phyloP scores from a whole-genome alignment of 169 alveolate genomes.

The Plasmodium gonderi region DNA sequence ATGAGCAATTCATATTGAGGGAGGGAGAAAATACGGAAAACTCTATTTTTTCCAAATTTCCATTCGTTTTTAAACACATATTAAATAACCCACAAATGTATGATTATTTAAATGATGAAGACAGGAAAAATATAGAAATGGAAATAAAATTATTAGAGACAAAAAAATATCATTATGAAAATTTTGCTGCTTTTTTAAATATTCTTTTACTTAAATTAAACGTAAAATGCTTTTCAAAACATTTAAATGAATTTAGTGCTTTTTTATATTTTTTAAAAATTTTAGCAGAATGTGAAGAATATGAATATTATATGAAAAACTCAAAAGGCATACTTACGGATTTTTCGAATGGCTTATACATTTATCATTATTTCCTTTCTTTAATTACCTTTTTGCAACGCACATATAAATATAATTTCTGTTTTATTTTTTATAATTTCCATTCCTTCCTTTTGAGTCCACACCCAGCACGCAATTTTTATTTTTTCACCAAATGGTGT shows the following conservation, averaged over 20 bases:
- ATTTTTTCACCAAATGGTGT: slow-evolving; percentile 13
- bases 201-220: slow-evolving; percentile 25
- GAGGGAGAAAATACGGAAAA: background rate
- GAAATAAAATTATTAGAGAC: background rate
- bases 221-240: background rate
- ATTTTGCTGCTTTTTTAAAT: slow-evolving; percentile 3
- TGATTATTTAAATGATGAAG: slow-evolving; percentile 39
- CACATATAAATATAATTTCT: slow-evolving; percentile 26
- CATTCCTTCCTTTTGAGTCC: slow-evolving; percentile 16
- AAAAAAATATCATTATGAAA: background rate
- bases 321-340: background rate
- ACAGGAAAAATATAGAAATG: background rate
- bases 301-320: slow-evolving; percentile 6
- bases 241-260: slow-evolving; percentile 33
- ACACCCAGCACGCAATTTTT: slow-evolving; percentile 35
- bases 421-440: slow-evolving; percentile 24
- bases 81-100: slow-evolving; percentile 11
- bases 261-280: slow-evolving; percentile 56
- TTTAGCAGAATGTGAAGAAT: slow-evolving; percentile 37
- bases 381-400: background rate
- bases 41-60: background rate
- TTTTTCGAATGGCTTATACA: slow-evolving; percentile 14
- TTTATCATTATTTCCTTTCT: slow-evolving; percentile 10
- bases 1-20: background rate
- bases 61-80: slow-evolving; percentile 14